Evolutionary conservation across 805 yeast genomes (phyloP).

Genomic region (Candida succiphila): DNA sequence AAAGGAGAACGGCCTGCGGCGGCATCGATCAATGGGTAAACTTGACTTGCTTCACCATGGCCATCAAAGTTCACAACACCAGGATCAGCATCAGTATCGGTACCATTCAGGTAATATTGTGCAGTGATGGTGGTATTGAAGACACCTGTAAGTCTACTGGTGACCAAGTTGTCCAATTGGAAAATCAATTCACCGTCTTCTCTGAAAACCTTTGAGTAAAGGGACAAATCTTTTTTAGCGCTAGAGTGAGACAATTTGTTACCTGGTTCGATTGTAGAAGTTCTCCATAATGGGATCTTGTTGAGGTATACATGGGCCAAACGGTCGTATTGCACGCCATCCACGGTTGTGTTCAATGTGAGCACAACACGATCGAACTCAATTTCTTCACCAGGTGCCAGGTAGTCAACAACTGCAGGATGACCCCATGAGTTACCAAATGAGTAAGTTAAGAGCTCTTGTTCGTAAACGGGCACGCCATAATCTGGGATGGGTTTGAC

Average conservation of each 20-base stretch:
- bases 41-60: constrained; percentile 27
- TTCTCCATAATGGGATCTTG: constrained; percentile 71
- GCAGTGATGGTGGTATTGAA: constrained; percentile 45
- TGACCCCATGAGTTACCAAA: constrained; percentile 56
- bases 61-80: constrained; percentile 11
- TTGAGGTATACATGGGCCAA: constrained; percentile 52
- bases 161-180: constrained; percentile 56
- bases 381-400: constrained; percentile 32
- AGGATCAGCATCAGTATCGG: constrained; percentile 10
- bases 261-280: constrained; percentile 76
- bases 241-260: constrained; percentile 35
- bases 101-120: constrained; percentile 26
- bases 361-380: constrained; percentile 44
- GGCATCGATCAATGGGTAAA: constrained; percentile 27
- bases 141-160: constrained; percentile 46
- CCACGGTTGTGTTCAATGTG: constrained; percentile 39
- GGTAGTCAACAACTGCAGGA: constrained; percentile 33
- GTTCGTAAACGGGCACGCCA: constrained; percentile 29
- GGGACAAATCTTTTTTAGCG: constrained; percentile 55
- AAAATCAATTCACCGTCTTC: constrained; percentile 33
- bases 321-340: constrained; percentile 58
- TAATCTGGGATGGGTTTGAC: constrained; percentile 18
- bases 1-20: constrained; percentile 29
- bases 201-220: constrained; percentile 40
- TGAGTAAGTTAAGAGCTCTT: constrained; percentile 30